Conservation (phyloP, 1,284 basidiomycete genomes). For the Pascua sp. region DNA sequence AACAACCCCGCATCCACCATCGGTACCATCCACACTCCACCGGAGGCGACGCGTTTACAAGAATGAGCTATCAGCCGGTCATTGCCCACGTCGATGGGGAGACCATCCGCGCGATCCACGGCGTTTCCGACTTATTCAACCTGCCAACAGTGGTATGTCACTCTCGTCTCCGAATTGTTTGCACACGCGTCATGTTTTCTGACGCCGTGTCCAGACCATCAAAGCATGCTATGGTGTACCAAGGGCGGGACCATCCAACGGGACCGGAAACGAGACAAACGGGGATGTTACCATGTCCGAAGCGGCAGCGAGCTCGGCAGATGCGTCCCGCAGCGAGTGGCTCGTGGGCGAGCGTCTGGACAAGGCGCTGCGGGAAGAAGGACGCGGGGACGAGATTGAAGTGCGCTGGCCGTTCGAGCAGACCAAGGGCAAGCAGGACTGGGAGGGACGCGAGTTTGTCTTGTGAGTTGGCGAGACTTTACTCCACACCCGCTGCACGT, state of each 20-base stretch:
- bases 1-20: not conserved
- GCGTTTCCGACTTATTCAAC: constrained; percentile 35
- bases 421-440: constrained; percentile 62
- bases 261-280: constrained; percentile 14
- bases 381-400: constrained; percentile 60
- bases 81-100: constrained; percentile 41
- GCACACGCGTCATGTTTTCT: no score
- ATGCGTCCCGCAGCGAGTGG: constrained; percentile 62
- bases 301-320: not conserved
- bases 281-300: constrained; percentile 15
- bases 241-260: constrained; percentile 5
- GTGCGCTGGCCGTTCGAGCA: constrained; percentile 81
- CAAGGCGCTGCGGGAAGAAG: constrained; percentile 64
- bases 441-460: constrained; percentile 85
- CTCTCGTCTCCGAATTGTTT: not conserved
- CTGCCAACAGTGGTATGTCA: constrained; percentile 32
- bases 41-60: not conserved
- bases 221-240: constrained; percentile 37
- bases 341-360: constrained; percentile 77
- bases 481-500: not conserved
- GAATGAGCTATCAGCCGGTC: constrained; percentile 20
- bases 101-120: constrained; percentile 31
- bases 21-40: not conserved
- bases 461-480: constrained; percentile 65
- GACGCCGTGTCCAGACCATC: constrained; percentile 18